Evolutionary conservation across 495 filamentous ascomycete genomes (phyloP).

Genomic region (Penicillium bovifimosum): DNA sequence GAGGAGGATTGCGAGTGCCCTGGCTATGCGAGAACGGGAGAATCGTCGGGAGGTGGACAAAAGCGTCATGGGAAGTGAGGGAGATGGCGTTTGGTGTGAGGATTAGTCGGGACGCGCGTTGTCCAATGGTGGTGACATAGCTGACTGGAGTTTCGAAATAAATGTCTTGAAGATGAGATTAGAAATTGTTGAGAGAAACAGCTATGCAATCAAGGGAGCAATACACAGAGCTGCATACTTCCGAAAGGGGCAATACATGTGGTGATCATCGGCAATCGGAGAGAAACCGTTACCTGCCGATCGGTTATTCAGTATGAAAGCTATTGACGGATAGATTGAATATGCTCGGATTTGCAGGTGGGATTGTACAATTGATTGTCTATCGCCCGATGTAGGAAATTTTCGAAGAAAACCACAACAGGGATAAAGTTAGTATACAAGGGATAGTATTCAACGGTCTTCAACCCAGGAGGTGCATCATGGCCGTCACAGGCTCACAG

Average conservation of each 20-base stretch:
- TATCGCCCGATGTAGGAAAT: not conserved
- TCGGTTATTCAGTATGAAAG: not conserved
- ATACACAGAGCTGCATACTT: not conserved
- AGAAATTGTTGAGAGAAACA: not conserved
- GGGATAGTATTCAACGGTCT: not conserved
- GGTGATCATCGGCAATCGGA: not conserved
- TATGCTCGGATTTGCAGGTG: not conserved
- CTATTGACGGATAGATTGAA: not conserved
- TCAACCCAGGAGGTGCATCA: not conserved
- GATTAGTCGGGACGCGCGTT: not conserved
- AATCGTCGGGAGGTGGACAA: slow-evolving; percentile 10
- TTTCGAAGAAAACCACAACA: not conserved
- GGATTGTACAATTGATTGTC: not conserved
- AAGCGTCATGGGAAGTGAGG: slow-evolving; percentile 9
- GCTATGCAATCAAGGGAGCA: not conserved
- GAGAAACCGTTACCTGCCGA: not conserved
- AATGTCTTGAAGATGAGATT: not conserved
- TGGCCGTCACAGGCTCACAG: too few species aligned
- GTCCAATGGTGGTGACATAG: not conserved
- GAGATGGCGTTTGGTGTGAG: not conserved
- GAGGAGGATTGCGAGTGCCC: slow-evolving; percentile 18
- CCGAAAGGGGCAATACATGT: not conserved
- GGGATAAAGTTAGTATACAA: not conserved
- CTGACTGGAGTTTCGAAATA: not conserved
- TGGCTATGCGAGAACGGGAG: slow-evolving; percentile 16